Conservation (phyloP, 1,284 basidiomycete genomes). For the Sporisorium reilianum region DNA sequence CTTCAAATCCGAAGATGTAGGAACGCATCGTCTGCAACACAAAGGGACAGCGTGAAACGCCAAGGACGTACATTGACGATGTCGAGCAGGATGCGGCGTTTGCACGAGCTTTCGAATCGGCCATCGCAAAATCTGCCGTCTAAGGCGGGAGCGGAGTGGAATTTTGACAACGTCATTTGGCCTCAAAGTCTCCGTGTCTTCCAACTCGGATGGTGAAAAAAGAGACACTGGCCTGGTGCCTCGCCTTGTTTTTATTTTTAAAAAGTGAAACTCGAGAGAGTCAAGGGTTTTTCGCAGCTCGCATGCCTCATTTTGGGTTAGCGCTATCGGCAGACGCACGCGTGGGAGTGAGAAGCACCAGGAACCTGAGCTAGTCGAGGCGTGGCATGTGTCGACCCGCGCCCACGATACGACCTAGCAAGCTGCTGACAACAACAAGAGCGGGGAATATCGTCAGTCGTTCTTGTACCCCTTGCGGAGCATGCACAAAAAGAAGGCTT, state of each 20-base stretch:
- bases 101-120: conserved; percentile 2
- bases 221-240: background rate
- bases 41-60: conserved; percentile 10
- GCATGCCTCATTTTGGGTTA: conserved; percentile 1
- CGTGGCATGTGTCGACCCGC: conserved; percentile 4
- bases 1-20: conserved; percentile 4
- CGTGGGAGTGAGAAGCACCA: background rate
- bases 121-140: too few species aligned
- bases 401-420: background rate
- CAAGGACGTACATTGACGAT: conserved; percentile 1
- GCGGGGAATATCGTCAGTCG: background rate
- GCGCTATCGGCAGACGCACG: conserved; percentile 7
- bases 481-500: background rate
- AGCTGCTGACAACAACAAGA: too few species aligned
- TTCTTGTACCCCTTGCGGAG: background rate
- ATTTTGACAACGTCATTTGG: conserved; percentile 35
- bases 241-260: background rate
- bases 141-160: conserved; percentile 8
- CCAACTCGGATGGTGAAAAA: conserved; percentile 13
- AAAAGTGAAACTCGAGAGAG: background rate
- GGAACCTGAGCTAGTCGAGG: conserved; percentile 10
- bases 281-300: background rate
- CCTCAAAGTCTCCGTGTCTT: conserved; percentile 37
- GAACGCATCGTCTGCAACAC: background rate
- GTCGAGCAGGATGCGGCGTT: conserved; percentile 14